Base-by-base conservation (phyloP, 2,329 filamentous ascomycete genomes). In the Sarocladium brachiariae region DNA sequence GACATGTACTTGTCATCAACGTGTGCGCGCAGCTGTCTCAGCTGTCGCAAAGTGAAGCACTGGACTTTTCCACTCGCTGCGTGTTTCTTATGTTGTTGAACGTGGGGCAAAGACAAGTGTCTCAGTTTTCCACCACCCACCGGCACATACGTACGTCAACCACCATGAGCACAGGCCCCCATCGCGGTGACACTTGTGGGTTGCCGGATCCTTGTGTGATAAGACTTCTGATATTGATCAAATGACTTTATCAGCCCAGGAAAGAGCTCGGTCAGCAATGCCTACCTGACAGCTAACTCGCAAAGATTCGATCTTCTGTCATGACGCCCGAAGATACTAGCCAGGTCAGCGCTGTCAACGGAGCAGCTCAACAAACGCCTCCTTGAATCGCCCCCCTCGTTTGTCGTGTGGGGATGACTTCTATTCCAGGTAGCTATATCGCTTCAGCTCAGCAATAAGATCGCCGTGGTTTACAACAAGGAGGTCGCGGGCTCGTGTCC, bases 91-190 rank as follows among this genome's bases (percentile, higher is more conserved):
- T n/a, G n/a, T n/a, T 37, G 11, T 7, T n/a, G 3, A 23, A 25
- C 39, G 39, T 43, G 39, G 21, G 21, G 21, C 39, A 43, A 23
- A 43, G 39, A 43, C 39, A 43, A 43, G 39, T 43, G 39, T 43
- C 39, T 43, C 39, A 43, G 39, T 43, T 23, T 27, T 25, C 7
- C 37, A 39, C 37, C 37, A 39, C n/a, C n/a, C n/a, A n/a, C n/a
- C n/a, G n/a, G n/a, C n/a, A n/a, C n/a, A n/a, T n/a, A n/a, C n/a
- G n/a, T n/a, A n/a, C 37, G 37, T 39, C n/a, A 19, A 39, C 37
- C n/a, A n/a, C n/a, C n/a, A n/a, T n/a, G n/a, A n/a, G 10, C 9
- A 18, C 7, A 10, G 9, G 18, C 34, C 8, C 18, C 35, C 23
- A 23, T 21, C 13, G 11, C 23, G 39, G 39, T 14, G 39, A 19